Base-by-base conservation (phyloP, 2,329 filamentous ascomycete species). In the Rugonectria rugulosa region DNA sequence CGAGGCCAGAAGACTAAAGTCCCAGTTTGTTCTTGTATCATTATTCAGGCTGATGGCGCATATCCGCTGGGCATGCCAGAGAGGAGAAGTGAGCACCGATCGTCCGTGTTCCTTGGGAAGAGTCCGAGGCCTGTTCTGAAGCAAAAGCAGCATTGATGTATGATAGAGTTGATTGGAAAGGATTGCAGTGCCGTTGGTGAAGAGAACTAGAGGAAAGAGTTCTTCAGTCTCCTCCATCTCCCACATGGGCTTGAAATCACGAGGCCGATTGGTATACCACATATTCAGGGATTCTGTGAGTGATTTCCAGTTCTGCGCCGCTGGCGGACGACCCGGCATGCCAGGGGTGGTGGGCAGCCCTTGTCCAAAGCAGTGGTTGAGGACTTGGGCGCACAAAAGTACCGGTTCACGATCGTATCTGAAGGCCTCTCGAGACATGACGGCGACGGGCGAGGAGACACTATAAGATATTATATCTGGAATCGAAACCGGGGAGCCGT, bases 111-210 rank as follows among this genome's bases (percentile, higher is more conserved):
- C 62, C 2, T 70, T 63, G 7, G 67, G 68, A 4, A 76, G 66
- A 3, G 75, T 79, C 5, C 77, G 74, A 15, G 82, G 82, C 55
- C 78, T 79, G 61, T 79, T 75, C 52, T 79, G 79, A 15, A 85
- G 73, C 51, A 85, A 68, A 0, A 84, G 65, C 7, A 84, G 65
- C 72, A 81, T 81, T 2, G 81, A 80, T 1, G 81, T 81, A 59
- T 85, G 83, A 61, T 83, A 85, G 3, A 85, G 70, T 60, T 84
- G 81, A 56, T 84, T 85, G 3, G 79, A 81, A 0, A 83, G 65
- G 15, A 83, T 66, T 0, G 77, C 69, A 11, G 73, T 72, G 19
- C 68, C 72, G 59, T 68, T 75, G 46, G 72, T 75, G 53, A 75
- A 76, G 15, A 76, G 67, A n/a, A 76, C 46, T 1, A 68, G 56